Conservation (phyloP, 495 filamentous ascomycete genomes). For the Neurospora sp. region DNA sequence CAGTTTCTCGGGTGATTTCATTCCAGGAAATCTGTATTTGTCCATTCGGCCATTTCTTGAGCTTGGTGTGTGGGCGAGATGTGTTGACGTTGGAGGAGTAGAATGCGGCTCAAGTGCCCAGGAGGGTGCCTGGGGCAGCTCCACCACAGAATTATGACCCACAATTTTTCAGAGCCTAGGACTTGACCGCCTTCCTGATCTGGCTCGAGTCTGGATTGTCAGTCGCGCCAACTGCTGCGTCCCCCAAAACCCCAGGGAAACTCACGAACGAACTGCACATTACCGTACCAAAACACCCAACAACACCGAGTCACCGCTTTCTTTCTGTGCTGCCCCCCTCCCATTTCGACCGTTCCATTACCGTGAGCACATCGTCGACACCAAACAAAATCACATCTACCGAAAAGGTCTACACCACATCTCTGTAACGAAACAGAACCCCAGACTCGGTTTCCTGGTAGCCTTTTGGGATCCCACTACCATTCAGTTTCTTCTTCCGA, state of each 20-base stretch:
- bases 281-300: neutral
- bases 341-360: neutral
- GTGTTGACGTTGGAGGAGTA: neutral
- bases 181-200: conserved; percentile 1
- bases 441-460: neutral
- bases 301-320: neutral
- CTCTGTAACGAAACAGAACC: neutral
- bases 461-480: neutral
- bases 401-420: neutral
- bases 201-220: neutral
- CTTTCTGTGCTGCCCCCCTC: neutral
- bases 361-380: neutral
- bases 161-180: neutral
- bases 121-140: neutral
- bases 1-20: too few relatives aligned
- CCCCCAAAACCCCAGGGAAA: neutral
- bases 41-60: too few relatives aligned
- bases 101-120: neutral
- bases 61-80: neutral
- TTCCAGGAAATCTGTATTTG: too few relatives aligned
- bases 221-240: neutral
- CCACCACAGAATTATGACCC: neutral
- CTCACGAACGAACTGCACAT: neutral
- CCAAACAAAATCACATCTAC: neutral
- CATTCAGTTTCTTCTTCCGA: neutral